Conservation (phyloP, 2,329 filamentous ascomycete genomes). For the Endothia cerciana region DNA sequence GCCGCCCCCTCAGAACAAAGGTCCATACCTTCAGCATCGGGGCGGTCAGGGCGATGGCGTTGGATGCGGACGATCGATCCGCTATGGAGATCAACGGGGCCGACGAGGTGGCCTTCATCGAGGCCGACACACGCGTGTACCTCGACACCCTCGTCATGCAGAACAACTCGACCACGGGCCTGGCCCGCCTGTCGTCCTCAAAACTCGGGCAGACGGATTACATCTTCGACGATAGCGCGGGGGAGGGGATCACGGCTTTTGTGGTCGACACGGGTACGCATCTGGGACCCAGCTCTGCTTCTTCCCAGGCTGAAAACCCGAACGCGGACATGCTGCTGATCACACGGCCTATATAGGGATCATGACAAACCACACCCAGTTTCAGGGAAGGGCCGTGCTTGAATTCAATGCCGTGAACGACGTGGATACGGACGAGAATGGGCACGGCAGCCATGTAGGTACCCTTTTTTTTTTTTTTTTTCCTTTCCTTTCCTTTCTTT, state of each 20-base stretch:
- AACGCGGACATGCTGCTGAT: not conserved
- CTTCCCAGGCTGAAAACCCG: no score
- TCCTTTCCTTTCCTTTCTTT: no score
- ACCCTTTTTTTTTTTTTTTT: not conserved
- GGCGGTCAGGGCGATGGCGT: constrained; percentile 56
- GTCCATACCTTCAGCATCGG: constrained; percentile 52
- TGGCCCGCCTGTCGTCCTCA: constrained; percentile 56
- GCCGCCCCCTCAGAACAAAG: constrained; percentile 51
- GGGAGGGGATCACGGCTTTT: constrained; percentile 62
- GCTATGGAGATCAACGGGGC: constrained; percentile 50
- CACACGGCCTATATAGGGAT: constrained; percentile 45
- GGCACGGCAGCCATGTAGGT: constrained; percentile 63
- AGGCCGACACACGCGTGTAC: constrained; percentile 53
- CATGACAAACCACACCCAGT: constrained; percentile 57
- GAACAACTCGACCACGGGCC: constrained; percentile 55
- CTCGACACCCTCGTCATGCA: constrained; percentile 51
- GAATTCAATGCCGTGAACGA: constrained; percentile 56
- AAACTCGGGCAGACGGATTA: constrained; percentile 44
- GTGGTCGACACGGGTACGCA: constrained; percentile 62
- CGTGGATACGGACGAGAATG: constrained; percentile 59
- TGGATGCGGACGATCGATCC: constrained; percentile 39
- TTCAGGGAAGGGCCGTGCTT: constrained; percentile 57
- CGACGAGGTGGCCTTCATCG: constrained; percentile 47
- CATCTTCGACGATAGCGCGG: constrained; percentile 56
- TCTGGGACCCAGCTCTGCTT: not conserved